phyloP scores from a whole-genome alignment of 257 asterid genomes.

The Capsicum pubescens region DNA sequence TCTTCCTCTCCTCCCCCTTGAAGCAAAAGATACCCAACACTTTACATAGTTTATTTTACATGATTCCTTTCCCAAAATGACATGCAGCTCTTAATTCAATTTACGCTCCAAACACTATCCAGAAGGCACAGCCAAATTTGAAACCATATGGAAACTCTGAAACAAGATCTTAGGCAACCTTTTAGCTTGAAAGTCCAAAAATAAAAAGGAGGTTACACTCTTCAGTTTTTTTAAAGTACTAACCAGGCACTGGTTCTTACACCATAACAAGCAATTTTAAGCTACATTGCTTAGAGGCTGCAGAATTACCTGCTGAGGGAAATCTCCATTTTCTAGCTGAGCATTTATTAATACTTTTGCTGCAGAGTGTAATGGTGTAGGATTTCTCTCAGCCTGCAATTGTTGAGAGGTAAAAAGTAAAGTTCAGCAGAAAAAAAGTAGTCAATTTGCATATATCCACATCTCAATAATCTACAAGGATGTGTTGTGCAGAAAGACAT shows the following conservation, averaged over 20 bases:
- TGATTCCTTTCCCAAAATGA: slow-evolving; percentile 17
- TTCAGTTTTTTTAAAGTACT: not conserved
- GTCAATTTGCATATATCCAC: slow-evolving; percentile 5
- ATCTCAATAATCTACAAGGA: not conserved
- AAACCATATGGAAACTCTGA: slow-evolving; percentile 13
- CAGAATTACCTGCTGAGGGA: slow-evolving; percentile 80
- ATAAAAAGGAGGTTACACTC: not conserved
- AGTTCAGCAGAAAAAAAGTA: not conserved
- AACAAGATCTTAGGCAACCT: not conserved
- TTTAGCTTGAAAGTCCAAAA: slow-evolving; percentile 5
- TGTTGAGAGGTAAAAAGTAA: slow-evolving; percentile 32
- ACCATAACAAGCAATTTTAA: not conserved
- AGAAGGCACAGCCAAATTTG: not conserved
- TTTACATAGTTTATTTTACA: not conserved
- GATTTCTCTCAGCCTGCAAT: slow-evolving; percentile 85
- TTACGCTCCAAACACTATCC: not conserved
- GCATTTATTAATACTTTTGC: slow-evolving; percentile 83
- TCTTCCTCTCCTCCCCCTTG: not conserved
- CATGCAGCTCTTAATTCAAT: not conserved
- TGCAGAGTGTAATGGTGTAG: slow-evolving; percentile 82
- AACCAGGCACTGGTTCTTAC: not conserved
- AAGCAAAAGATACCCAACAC: not conserved
- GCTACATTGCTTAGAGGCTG: not conserved
- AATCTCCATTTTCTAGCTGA: slow-evolving; percentile 92
- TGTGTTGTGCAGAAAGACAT: not conserved